Evolutionary conservation across 495 filamentous ascomycete species (phyloP), one percentile per base, ranked within the genome.

Genomic region (Penicillium coffeae): DNA sequence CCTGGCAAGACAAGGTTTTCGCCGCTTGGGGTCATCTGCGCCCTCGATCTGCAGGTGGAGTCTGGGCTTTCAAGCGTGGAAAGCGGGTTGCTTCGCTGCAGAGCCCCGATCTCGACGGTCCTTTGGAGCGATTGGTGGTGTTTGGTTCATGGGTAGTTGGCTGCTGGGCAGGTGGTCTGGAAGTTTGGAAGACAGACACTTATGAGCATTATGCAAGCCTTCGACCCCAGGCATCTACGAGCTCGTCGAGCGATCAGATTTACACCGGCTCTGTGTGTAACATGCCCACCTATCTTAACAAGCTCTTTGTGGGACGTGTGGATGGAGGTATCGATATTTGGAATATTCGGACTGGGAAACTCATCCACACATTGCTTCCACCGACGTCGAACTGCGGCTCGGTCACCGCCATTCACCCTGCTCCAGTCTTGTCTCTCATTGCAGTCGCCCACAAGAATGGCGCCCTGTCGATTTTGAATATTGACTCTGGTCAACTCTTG

Each of bases 61-160:
- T 96, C n/a, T 97, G 91, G 90, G 78, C 93, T 1, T 96, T 92
- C 71, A 89, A 93, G 67, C 81, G 93, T 49, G 93, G 93, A n/a
- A 92, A 89, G 71, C 90, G 85, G 62, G 74, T 88, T 36, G 88
- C 73, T 36, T 83, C 89, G 52, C 68, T 99, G 18, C 77, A 85
- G 35, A 64, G 80, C 8, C 87, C 88, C 15, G 79, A 75, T 38
- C 62, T 84, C 20, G 55, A 73, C 36, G 78, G 89, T 51, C 82
- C 88, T n/a, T 78, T 96, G 55, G 78, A 78, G 41, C 83, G 88
- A 51, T 72, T 99, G 38, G 52, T 90, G 2, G 79, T 90, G 25
- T 94, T 96, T 62, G 93, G 93, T 0, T 84, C 87, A 8, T 99
- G 93, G 93, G 78, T 97, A 41, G 78, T 96, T 20, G 92, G 84